phyloP scores from a whole-genome alignment of 257 asterid genomes.

The Przewalskia tangutica region DNA sequence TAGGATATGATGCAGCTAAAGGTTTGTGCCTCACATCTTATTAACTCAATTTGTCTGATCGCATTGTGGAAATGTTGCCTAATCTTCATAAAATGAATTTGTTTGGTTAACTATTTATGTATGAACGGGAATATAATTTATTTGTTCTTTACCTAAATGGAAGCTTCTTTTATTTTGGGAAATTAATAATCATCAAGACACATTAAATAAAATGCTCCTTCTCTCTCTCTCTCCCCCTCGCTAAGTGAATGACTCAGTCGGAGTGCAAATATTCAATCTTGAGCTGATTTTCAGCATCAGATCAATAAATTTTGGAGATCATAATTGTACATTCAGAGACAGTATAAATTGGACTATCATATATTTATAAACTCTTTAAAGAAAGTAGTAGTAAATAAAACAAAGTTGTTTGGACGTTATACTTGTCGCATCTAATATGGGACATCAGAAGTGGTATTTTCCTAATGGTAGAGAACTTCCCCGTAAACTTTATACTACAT shows the following conservation, averaged over 20 bases:
- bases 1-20: conserved; percentile 84
- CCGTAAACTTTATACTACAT: neutral
- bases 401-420: neutral
- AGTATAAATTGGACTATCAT: neutral
- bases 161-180: neutral
- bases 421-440: neutral
- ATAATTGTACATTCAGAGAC: neutral
- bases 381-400: neutral
- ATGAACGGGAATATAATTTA: neutral
- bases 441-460: neutral
- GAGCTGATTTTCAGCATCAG: neutral
- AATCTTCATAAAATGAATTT: neutral
- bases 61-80: neutral
- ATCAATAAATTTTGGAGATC: neutral
- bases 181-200: neutral
- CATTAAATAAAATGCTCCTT: neutral
- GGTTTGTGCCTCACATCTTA: conserved; percentile 32
- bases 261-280: neutral
- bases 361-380: neutral
- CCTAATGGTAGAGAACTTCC: neutral
- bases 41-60: neutral
- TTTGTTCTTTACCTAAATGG: neutral
- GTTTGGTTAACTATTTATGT: neutral
- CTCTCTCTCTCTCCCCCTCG: neutral
- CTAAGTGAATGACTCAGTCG: neutral